Percentiles rank a stretch among this genome's conserved stretches.
These are phyloP conservation scores for Clavispora fructus DNA, from an alignment of 805 yeast species.

Conservation along the genomic window DNA sequence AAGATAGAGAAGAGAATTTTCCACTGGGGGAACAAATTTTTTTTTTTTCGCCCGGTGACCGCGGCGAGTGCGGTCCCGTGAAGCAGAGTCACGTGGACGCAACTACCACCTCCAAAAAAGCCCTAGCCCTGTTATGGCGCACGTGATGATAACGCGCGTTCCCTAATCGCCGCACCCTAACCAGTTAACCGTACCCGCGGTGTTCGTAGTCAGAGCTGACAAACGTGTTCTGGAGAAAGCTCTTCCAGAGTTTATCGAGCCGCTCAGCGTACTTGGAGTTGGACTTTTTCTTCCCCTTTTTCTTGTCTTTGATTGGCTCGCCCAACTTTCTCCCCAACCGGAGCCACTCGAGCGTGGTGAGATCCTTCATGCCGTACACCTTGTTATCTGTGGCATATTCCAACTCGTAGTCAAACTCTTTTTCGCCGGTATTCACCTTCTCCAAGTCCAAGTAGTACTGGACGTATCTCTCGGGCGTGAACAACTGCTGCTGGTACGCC, in stretches of 20 bases:
- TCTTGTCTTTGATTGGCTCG: slow-evolving; percentile 22
- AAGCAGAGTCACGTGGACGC: background rate
- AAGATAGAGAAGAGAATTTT: slow-evolving; percentile 8
- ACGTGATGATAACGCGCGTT: background rate
- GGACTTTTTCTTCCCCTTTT: slow-evolving; percentile 1
- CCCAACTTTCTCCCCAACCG: slow-evolving; percentile 51
- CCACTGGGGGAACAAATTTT: slow-evolving; percentile 5
- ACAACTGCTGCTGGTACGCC: slow-evolving; percentile 64
- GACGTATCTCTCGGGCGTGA: slow-evolving; percentile 66
- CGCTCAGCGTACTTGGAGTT: slow-evolving; percentile 7
- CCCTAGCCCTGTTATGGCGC: background rate
- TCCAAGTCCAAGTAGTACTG: slow-evolving; percentile 70
- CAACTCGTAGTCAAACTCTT: slow-evolving; percentile 51
- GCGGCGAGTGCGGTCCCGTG: background rate
- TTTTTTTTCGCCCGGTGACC: slow-evolving; percentile 3
- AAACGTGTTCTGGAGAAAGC: slow-evolving; percentile 55
- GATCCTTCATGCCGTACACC: slow-evolving; percentile 46
- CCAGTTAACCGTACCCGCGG: slow-evolving; percentile 35
- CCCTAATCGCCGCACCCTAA: background rate
- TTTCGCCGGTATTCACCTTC: slow-evolving; percentile 38
- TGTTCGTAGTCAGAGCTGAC: slow-evolving; percentile 62
- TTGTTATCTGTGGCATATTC: slow-evolving; percentile 68
- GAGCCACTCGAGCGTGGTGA: slow-evolving; percentile 62
- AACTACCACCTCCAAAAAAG: background rate
- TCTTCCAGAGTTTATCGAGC: slow-evolving; percentile 48